These are phyloP conservation scores for Ogataea henricii DNA, from an alignment of 805 yeast species.

Conservation along the genomic window DNA sequence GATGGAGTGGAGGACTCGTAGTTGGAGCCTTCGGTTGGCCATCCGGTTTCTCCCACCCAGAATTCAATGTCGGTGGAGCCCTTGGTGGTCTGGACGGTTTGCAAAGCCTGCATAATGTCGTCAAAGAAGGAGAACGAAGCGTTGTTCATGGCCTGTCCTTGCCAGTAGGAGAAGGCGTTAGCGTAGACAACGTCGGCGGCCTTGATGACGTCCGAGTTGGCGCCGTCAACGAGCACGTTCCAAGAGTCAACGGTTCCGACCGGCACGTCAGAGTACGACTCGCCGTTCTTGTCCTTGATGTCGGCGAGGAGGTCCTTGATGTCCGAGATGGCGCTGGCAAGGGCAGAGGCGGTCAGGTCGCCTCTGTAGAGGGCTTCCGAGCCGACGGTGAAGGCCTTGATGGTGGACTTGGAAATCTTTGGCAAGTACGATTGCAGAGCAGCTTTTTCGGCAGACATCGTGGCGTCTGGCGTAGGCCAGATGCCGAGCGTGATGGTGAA, in stretches of 20 bases:
- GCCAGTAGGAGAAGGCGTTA: constrained; percentile 98
- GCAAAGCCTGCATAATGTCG: constrained; percentile 97
- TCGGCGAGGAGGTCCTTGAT: constrained; percentile 59
- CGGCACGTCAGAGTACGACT: constrained; percentile 65
- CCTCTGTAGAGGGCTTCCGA: constrained; percentile 94
- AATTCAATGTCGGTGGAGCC: constrained; percentile 84
- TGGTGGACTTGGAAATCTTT: constrained; percentile 61
- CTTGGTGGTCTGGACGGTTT: constrained; percentile 80
- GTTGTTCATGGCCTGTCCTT: constrained; percentile 84
- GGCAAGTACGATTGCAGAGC: constrained; percentile 78
- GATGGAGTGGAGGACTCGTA: constrained; percentile 70
- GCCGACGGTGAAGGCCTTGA: constrained; percentile 84
- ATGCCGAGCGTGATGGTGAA: constrained; percentile 81
- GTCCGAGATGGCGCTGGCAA: constrained; percentile 67
- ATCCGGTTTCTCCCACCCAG: constrained; percentile 98
- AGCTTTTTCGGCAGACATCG: constrained; percentile 69
- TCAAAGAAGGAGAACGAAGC: constrained; percentile 91
- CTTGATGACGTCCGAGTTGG: constrained; percentile 65
- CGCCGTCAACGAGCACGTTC: constrained; percentile 86
- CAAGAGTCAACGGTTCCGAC: constrained; percentile 97
- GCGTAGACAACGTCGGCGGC: constrained; percentile 87
- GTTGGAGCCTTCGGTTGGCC: constrained; percentile 87
- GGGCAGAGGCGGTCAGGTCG: constrained; percentile 73
- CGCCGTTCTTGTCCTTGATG: constrained; percentile 79
- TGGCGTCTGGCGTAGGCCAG: constrained; percentile 90